phyloP scores from a whole-genome alignment of 352 stramenopile species.

The Phytophthora rubi region DNA sequence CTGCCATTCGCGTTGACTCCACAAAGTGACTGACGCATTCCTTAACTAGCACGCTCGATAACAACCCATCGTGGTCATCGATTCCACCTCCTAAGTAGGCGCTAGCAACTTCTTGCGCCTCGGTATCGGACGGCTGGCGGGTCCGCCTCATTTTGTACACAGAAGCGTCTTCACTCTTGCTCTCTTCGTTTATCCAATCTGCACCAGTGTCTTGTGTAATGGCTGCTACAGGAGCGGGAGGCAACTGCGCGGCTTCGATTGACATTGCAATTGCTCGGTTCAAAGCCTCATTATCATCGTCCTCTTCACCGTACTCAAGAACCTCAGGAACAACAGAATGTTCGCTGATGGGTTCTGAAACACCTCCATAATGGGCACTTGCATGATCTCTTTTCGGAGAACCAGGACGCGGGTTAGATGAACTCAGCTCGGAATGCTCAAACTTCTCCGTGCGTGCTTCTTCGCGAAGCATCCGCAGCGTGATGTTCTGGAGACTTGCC shows the following conservation, averaged over 20 bases:
- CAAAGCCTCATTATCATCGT: constrained; percentile 41
- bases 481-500: constrained; percentile 56
- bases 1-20: constrained; percentile 76
- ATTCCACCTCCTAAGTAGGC: constrained; percentile 53
- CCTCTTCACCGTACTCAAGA: constrained; percentile 17
- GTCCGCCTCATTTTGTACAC: constrained; percentile 13
- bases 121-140: constrained; percentile 64
- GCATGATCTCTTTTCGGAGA: constrained; percentile 4
- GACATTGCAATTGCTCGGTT: constrained; percentile 53
- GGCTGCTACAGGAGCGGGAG: constrained; percentile 4
- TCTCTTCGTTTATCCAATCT: constrained; percentile 39
- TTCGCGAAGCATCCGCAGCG: constrained; percentile 61
- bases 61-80: constrained; percentile 62
- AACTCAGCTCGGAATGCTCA: constrained; percentile 24
- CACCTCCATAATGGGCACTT: neutral
- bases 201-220: neutral
- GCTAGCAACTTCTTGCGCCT: constrained; percentile 66
- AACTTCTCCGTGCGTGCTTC: constrained; percentile 52
- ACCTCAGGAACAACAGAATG: constrained; percentile 3
- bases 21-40: constrained; percentile 89
- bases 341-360: constrained; percentile 2
- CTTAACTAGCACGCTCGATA: constrained; percentile 81
- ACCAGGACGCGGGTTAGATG: neutral
- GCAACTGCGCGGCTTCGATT: constrained; percentile 36
- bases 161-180: constrained; percentile 36